Conservation (phyloP, 192 early-diverging fungal species). For the Backusella morwellensis region DNA sequence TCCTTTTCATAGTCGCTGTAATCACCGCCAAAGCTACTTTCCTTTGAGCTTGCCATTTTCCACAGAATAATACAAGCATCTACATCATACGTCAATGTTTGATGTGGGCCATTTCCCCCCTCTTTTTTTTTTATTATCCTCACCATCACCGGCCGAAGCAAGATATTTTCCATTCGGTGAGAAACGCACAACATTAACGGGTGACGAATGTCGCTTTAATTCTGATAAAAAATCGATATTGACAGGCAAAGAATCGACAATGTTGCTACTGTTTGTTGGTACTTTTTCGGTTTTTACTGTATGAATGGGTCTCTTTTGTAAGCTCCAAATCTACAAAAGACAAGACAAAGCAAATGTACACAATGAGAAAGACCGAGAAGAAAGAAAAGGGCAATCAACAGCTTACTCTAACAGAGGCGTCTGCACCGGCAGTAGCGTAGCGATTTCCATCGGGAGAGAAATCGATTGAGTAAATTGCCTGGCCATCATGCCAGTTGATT, state of each 20-base stretch:
- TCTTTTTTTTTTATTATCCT: neutral
- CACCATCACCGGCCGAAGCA: slow-evolving; percentile 89
- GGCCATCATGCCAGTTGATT: slow-evolving; percentile 94
- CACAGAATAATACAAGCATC: slow-evolving; percentile 89
- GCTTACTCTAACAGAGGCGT: slow-evolving; percentile 81
- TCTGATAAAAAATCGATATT: slow-evolving; percentile 78
- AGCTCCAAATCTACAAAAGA: slow-evolving; percentile 58
- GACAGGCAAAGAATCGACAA: slow-evolving; percentile 41
- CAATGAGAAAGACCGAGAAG: neutral
- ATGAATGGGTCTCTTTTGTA: slow-evolving; percentile 7
- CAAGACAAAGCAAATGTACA: slow-evolving; percentile 14
- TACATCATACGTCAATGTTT: slow-evolving; percentile 11
- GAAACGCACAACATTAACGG: slow-evolving; percentile 93
- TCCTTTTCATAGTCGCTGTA: slow-evolving; percentile 56
- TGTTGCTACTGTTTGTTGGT: slow-evolving; percentile 12
- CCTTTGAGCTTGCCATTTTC: slow-evolving; percentile 62
- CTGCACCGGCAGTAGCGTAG: slow-evolving; percentile 89
- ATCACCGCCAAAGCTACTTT: slow-evolving; percentile 28
- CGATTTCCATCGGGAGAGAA: slow-evolving; percentile 70
- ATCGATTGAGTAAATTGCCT: slow-evolving; percentile 88
- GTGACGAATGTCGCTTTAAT: slow-evolving; percentile 80
- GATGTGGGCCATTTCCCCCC: no score
- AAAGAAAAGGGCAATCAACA: slow-evolving; percentile 5
- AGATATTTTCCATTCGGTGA: slow-evolving; percentile 69
- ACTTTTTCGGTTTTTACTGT: neutral